Evolutionary conservation across 2,329 filamentous ascomycete species (phyloP).

Genomic region (Botrytis paeoniae): DNA sequence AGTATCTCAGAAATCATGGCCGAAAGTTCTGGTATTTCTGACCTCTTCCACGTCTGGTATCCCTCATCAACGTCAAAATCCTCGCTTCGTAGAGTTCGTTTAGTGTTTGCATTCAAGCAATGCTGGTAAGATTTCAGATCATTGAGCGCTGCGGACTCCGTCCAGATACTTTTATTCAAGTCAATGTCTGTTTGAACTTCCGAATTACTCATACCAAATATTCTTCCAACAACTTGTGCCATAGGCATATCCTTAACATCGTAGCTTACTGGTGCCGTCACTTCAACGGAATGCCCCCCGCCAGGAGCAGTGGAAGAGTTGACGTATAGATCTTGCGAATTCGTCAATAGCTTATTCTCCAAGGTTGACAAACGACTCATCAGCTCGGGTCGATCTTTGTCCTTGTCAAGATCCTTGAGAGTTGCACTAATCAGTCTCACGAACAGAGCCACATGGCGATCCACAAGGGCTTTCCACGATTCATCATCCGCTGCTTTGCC

Average conservation of each 20-base stretch:
- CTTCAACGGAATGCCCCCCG: constrained; percentile 67
- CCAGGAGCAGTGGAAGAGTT: constrained; percentile 55
- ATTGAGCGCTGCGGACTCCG: constrained; percentile 82
- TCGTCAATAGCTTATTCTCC: constrained; percentile 89
- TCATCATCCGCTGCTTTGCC: constrained; percentile 76
- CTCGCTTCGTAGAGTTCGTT: constrained; percentile 68
- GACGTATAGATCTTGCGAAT: constrained; percentile 83
- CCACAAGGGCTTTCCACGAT: constrained; percentile 85
- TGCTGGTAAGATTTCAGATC: constrained; percentile 94
- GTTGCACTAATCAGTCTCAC: constrained; percentile 80
- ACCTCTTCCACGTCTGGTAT: constrained; percentile 86
- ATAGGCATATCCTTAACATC: constrained; percentile 97
- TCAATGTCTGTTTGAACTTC: constrained; percentile 88
- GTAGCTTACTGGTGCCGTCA: constrained; percentile 78
- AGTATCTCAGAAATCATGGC: constrained; percentile 92
- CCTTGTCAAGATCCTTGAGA: constrained; percentile 79
- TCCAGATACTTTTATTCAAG: constrained; percentile 77
- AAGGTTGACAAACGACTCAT: constrained; percentile 73
- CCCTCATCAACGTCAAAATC: constrained; percentile 90
- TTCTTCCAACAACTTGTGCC: constrained; percentile 79
- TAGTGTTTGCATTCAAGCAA: constrained; percentile 77
- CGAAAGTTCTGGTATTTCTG: constrained; percentile 81
- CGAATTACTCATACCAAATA: constrained; percentile 77
- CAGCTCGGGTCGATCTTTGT: constrained; percentile 80
- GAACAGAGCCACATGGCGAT: constrained; percentile 92